Evolutionary conservation across 2,329 filamentous ascomycete species (phyloP).

Genomic region (Graphilbum ipis-grandicollis): DNA sequence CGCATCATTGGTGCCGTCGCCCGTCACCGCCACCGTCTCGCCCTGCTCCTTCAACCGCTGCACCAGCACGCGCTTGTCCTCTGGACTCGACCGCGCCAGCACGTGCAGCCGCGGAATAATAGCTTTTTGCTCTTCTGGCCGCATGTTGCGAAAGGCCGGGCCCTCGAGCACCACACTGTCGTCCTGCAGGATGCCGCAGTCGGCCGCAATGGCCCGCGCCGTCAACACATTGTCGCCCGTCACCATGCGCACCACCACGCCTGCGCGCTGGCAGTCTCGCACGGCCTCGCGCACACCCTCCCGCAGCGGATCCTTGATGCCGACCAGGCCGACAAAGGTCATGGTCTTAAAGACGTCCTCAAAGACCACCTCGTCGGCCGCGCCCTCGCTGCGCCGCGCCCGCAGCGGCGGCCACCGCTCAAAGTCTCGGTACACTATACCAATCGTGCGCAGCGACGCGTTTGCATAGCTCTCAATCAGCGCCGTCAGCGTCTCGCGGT

Average conservation of each 20-base stretch:
- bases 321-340: conserved; percentile 53
- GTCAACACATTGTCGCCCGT: conserved; percentile 71
- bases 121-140: conserved; percentile 44
- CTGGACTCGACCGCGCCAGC: conserved; percentile 56
- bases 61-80: conserved; percentile 61
- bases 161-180: conserved; percentile 62
- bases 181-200: conserved; percentile 57
- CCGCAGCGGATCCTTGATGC: conserved; percentile 68
- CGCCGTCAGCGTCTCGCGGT: conserved; percentile 38
- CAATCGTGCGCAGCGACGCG: conserved; percentile 69
- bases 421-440: conserved; percentile 70
- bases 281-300: conserved; percentile 60
- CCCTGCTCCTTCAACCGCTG: conserved; percentile 52
- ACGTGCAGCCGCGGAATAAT: conserved; percentile 55
- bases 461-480: conserved; percentile 66
- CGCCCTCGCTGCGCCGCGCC: conserved; percentile 36
- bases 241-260: conserved; percentile 71
- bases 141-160: conserved; percentile 58
- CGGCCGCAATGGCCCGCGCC: conserved; percentile 60
- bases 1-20: conserved; percentile 72
- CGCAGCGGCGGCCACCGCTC: conserved; percentile 60
- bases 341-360: conserved; percentile 51
- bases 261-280: conserved; percentile 53
- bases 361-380: conserved; percentile 41
- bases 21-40: conserved; percentile 68